Conservation (phyloP, 805 yeast species). For the Saccharomycopsis capsularis region DNA sequence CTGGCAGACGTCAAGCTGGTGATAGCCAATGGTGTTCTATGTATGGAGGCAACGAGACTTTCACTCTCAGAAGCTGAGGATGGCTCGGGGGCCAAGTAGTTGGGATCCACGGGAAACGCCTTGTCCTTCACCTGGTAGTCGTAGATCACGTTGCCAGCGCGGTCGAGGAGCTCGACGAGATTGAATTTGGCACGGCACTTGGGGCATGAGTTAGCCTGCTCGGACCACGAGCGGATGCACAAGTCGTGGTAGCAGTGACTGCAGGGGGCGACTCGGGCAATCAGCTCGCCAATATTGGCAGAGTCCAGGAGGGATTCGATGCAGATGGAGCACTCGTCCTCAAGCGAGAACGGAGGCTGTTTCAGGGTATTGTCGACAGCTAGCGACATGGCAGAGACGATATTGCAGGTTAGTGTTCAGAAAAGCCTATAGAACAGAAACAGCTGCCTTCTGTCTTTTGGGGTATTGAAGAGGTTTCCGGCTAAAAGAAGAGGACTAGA, state of each 20-base stretch:
- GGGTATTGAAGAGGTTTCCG: too few relatives aligned
- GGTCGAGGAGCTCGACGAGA: slow-evolving; percentile 30
- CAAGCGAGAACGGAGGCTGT: not conserved
- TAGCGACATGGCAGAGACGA: too few relatives aligned
- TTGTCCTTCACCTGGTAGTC: slow-evolving; percentile 21
- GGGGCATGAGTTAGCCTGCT: slow-evolving; percentile 53
- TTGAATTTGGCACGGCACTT: slow-evolving; percentile 47
- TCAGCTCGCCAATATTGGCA: slow-evolving; percentile 19
- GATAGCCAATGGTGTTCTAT: not conserved
- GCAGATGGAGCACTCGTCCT: slow-evolving; percentile 53
- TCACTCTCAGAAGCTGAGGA: too few relatives aligned
- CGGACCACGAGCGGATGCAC: slow-evolving; percentile 54
- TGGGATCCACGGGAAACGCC: slow-evolving; percentile 11
- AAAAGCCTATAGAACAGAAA: too few relatives aligned
- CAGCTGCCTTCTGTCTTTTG: too few relatives aligned
- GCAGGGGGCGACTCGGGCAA: slow-evolving; percentile 37
- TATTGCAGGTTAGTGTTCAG: too few relatives aligned
- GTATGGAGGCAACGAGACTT: too few relatives aligned
- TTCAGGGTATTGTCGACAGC: not conserved
- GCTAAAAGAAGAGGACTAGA: too few relatives aligned
- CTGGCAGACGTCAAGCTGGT: not conserved
- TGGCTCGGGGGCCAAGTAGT: slow-evolving; percentile 15
- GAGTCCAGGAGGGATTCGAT: slow-evolving; percentile 34
- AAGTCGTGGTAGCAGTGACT: slow-evolving; percentile 48
- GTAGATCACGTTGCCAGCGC: slow-evolving; percentile 20